These are phyloP conservation scores for Yarrowia porcina DNA, from an alignment of 805 yeast genomes.

Conservation along the genomic window DNA sequence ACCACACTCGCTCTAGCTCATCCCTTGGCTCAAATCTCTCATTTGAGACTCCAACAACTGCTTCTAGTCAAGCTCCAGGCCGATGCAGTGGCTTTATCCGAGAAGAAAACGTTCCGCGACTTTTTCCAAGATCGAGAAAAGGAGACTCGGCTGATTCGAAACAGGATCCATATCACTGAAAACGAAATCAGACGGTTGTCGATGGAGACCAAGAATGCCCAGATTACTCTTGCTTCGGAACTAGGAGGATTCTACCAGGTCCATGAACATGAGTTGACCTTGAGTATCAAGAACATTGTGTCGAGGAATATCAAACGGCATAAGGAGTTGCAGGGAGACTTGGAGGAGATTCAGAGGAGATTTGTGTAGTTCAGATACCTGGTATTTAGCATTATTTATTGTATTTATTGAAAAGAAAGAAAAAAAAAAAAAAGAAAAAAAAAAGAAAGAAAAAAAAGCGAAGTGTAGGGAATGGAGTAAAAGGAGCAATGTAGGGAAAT, in stretches of 20 bases:
- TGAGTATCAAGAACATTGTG: slow-evolving; percentile 31
- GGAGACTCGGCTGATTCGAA: slow-evolving; percentile 36
- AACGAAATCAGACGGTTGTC: slow-evolving; percentile 36
- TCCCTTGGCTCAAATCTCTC: slow-evolving; percentile 35
- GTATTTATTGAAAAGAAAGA: not conserved
- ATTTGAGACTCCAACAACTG: slow-evolving; percentile 32
- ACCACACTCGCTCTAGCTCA: slow-evolving; percentile 22
- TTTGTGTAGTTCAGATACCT: too few species aligned
- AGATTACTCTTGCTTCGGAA: slow-evolving; percentile 41
- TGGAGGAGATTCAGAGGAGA: slow-evolving; percentile 20
- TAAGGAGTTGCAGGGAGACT: slow-evolving; percentile 28
- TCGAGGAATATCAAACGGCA: slow-evolving; percentile 29
- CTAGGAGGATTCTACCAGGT: slow-evolving; percentile 40
- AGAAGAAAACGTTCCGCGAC: slow-evolving; percentile 34
- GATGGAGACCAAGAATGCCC: slow-evolving; percentile 37
- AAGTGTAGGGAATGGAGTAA: too few species aligned
- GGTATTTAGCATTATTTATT: slow-evolving; percentile 13
- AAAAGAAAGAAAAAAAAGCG: too few species aligned
- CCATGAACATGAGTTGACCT: slow-evolving; percentile 38
- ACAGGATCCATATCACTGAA: slow-evolving; percentile 35
- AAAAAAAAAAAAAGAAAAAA: too few species aligned
- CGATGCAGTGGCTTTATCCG: slow-evolving; percentile 31
- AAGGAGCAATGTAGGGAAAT: too few species aligned
- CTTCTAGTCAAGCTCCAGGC: slow-evolving; percentile 31
- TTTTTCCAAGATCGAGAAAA: slow-evolving; percentile 39